Conservation (phyloP, 2,329 filamentous ascomycete species). For the Pleurostoma richardsiae region DNA sequence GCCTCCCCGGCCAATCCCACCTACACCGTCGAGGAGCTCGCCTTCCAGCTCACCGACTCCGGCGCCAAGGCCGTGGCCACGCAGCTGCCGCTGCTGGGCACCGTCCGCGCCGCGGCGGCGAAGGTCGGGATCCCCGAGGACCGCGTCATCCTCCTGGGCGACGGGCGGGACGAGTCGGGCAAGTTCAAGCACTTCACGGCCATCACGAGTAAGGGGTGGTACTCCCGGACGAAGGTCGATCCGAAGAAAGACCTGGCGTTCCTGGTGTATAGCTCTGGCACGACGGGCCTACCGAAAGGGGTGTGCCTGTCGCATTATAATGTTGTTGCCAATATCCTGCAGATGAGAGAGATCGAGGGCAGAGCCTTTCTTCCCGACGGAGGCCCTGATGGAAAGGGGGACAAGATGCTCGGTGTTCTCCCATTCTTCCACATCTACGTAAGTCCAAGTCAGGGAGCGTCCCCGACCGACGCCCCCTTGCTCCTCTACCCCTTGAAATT, state of each 20-base stretch:
- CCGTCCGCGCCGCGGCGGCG: slow-evolving; percentile 62
- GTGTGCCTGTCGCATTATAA: slow-evolving; percentile 83
- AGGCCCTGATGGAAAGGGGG: slow-evolving; percentile 55
- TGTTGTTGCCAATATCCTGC: slow-evolving; percentile 68
- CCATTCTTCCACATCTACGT: slow-evolving; percentile 94
- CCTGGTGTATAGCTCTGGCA: slow-evolving; percentile 84
- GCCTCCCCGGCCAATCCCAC: slow-evolving; percentile 83
- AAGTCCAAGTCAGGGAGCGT: slow-evolving; percentile 18
- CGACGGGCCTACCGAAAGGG: slow-evolving; percentile 86
- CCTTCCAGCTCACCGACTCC: slow-evolving; percentile 77
- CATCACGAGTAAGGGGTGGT: slow-evolving; percentile 58
- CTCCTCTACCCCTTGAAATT: too few relatives aligned
- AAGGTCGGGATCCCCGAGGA: slow-evolving; percentile 66
- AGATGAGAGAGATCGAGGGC: slow-evolving; percentile 48
- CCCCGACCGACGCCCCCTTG: too few relatives aligned
- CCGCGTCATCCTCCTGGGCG: slow-evolving; percentile 72
- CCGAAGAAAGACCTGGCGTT: slow-evolving; percentile 73
- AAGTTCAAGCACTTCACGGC: slow-evolving; percentile 67
- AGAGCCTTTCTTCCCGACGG: slow-evolving; percentile 53
- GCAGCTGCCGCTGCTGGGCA: slow-evolving; percentile 60
- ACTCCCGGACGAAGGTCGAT: slow-evolving; percentile 53
- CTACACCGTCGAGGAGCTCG: slow-evolving; percentile 79
- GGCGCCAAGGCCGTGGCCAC: slow-evolving; percentile 72
- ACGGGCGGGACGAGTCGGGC: slow-evolving; percentile 53
- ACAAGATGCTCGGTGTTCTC: slow-evolving; percentile 72